Percentiles rank a stretch among this genome's conserved stretches.
These are phyloP conservation scores for Gossypium anomalum DNA, from an alignment of 345 rosid genomes.

Conservation along the genomic window DNA sequence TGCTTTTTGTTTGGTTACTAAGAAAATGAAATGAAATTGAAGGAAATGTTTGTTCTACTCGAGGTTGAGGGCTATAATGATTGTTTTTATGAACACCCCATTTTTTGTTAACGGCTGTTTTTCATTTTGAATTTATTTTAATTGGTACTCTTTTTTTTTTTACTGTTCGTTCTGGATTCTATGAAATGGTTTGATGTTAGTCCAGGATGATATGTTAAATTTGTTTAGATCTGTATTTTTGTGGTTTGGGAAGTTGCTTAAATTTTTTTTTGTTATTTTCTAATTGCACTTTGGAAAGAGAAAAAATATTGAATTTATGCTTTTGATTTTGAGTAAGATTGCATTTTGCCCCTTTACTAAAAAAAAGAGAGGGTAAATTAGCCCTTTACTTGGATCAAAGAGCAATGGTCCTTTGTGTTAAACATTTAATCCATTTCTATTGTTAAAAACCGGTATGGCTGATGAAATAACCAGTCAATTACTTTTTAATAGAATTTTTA, in stretches of 20 bases:
- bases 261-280: neutral
- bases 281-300: neutral
- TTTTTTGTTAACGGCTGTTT: neutral
- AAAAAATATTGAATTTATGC: neutral
- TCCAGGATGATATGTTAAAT: neutral
- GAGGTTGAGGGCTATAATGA: neutral
- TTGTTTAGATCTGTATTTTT: neutral
- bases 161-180: neutral
- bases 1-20: neutral
- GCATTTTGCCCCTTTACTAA: too few species aligned
- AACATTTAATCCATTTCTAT: too few species aligned
- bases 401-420: too few species aligned
- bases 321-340: neutral
- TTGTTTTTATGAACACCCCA: neutral
- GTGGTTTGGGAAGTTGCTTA: neutral
- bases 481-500: too few species aligned
- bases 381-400: too few species aligned
- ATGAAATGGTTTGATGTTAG: neutral
- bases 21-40: neutral
- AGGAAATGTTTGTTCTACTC: neutral
- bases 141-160: neutral
- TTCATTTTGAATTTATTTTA: neutral
- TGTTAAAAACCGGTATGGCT: too few species aligned
- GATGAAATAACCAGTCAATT: too few species aligned
- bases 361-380: too few species aligned